Percentiles rank a stretch among this genome's conserved stretches.
Conservation (phyloP, 495 filamentous ascomycete species). For the Aspergillus baeticus region DNA sequence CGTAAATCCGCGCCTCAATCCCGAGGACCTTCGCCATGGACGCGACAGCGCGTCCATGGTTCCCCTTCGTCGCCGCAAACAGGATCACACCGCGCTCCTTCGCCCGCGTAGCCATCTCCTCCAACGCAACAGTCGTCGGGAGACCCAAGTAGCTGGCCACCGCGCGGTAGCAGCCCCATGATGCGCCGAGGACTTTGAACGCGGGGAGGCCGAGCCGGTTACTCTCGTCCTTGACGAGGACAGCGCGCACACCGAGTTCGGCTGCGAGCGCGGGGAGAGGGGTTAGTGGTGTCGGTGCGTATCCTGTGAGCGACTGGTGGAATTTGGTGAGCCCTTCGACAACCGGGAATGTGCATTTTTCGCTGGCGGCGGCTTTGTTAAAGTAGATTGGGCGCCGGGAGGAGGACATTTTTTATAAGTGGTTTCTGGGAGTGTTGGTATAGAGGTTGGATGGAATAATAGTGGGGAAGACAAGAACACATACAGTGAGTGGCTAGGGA, state of each 20-base stretch:
- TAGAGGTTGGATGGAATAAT: neutral
- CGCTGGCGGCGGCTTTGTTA: slow-evolving; percentile 25
- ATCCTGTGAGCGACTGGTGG: slow-evolving; percentile 52
- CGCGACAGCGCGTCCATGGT: slow-evolving; percentile 69
- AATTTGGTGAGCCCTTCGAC: slow-evolving; percentile 33
- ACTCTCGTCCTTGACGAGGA: slow-evolving; percentile 62
- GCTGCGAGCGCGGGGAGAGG: slow-evolving; percentile 50
- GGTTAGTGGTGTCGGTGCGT: slow-evolving; percentile 49
- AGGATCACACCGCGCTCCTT: slow-evolving; percentile 30
- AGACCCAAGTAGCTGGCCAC: slow-evolving; percentile 42
- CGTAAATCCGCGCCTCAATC: slow-evolving; percentile 52
- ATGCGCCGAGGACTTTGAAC: slow-evolving; percentile 77
- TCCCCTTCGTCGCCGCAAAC: slow-evolving; percentile 65
- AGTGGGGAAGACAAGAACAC: neutral
- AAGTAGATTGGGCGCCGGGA: slow-evolving; percentile 28
- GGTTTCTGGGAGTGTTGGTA: neutral
- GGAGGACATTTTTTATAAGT: slow-evolving; percentile 2
- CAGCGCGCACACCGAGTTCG: slow-evolving; percentile 51
- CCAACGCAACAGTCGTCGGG: slow-evolving; percentile 31
- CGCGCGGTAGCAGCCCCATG: slow-evolving; percentile 65
- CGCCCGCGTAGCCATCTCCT: slow-evolving; percentile 39
- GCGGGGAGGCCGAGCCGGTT: slow-evolving; percentile 61
- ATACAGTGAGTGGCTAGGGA: too few relatives aligned
- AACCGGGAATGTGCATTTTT: slow-evolving; percentile 15
- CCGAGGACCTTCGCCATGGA: slow-evolving; percentile 59